These are phyloP conservation scores for Phytophthora foliorum DNA, from an alignment of 352 stramenopile genomes.

Conservation along the genomic window DNA sequence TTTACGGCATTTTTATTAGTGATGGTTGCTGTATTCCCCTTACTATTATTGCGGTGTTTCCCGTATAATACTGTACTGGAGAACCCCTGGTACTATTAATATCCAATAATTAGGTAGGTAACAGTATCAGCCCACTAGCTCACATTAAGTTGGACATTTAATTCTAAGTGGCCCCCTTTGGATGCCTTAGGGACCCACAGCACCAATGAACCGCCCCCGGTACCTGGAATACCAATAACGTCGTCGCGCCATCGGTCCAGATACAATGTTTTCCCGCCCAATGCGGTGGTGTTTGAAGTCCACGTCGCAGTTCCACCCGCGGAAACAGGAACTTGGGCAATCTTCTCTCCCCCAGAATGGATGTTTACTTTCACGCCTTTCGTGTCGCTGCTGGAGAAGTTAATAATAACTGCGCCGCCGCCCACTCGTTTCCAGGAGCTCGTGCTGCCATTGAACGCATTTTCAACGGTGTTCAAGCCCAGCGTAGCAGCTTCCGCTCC, in stretches of 20 bases:
- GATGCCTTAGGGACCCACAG: slow-evolving; percentile 54
- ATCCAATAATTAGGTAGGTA: too few species aligned
- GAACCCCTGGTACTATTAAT: too few species aligned
- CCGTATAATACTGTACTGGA: too few species aligned
- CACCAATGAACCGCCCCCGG: slow-evolving; percentile 62
- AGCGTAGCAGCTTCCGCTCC: slow-evolving; percentile 41
- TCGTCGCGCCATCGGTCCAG: slow-evolving; percentile 62
- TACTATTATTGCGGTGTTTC: too few species aligned
- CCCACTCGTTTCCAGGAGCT: slow-evolving; percentile 41
- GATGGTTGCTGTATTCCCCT: too few species aligned
- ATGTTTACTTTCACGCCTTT: slow-evolving; percentile 51
- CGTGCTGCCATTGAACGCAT: slow-evolving; percentile 47
- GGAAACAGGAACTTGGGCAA: slow-evolving; percentile 39
- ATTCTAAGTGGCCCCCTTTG: slow-evolving; percentile 44
- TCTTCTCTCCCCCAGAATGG: slow-evolving; percentile 37
- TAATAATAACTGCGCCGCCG: slow-evolving; percentile 22
- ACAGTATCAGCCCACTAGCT: too few species aligned
- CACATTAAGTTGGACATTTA: slow-evolving; percentile 52
- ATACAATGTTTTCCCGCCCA: slow-evolving; percentile 70
- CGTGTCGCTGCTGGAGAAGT: slow-evolving; percentile 28
- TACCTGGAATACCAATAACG: slow-evolving; percentile 57
- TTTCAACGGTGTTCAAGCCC: slow-evolving; percentile 42
- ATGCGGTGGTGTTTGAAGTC: slow-evolving; percentile 28
- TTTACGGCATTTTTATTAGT: too few species aligned
- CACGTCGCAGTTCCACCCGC: slow-evolving; percentile 37